Conservation (phyloP, 768 basidiomycete species). For the Phanerochaete carnosa region DNA sequence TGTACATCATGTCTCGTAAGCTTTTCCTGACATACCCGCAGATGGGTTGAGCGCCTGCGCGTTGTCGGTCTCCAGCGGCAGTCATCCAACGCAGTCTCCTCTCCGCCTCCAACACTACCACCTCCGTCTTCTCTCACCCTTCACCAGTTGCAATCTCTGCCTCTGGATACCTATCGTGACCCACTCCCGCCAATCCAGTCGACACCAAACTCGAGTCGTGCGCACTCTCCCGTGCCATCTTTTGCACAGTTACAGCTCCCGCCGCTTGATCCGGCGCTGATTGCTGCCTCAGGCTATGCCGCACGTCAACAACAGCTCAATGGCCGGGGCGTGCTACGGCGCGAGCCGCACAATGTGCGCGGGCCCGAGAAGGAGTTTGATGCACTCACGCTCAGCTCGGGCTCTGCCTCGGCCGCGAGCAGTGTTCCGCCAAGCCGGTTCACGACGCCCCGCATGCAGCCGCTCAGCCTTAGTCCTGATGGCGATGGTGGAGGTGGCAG, state of each 20-base stretch:
- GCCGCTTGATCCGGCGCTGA: conserved; percentile 13
- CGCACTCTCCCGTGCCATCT: conserved; percentile 12
- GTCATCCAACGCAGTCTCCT: conserved; percentile 13
- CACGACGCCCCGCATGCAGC: conserved; percentile 19
- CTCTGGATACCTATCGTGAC: conserved; percentile 9
- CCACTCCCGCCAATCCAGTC: conserved; percentile 14
- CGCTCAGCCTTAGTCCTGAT: conserved; percentile 19
- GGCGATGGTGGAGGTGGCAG: conserved; percentile 8
- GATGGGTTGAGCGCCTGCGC: conserved; percentile 82
- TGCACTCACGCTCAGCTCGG: conserved; percentile 19
- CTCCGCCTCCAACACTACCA: background rate
- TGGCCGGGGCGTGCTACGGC: conserved; percentile 6
- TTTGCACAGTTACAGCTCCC: conserved; percentile 15
- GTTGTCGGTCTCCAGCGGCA: conserved; percentile 73
- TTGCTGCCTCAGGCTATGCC: background rate
- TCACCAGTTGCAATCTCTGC: conserved; percentile 6
- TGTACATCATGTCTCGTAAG: background rate
- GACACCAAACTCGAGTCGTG: conserved; percentile 12
- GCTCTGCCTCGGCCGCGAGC: conserved; percentile 13
- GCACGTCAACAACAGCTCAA: conserved; percentile 1
- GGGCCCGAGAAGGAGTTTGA: conserved; percentile 17
- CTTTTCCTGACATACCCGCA: conserved; percentile 22
- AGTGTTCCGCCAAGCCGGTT: conserved; percentile 12
- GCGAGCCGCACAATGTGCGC: background rate
- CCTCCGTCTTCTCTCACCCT: conserved; percentile 17